Evolutionary conservation across 2,329 filamentous ascomycete genomes (phyloP).

Genomic region (Diplodia mutila): DNA sequence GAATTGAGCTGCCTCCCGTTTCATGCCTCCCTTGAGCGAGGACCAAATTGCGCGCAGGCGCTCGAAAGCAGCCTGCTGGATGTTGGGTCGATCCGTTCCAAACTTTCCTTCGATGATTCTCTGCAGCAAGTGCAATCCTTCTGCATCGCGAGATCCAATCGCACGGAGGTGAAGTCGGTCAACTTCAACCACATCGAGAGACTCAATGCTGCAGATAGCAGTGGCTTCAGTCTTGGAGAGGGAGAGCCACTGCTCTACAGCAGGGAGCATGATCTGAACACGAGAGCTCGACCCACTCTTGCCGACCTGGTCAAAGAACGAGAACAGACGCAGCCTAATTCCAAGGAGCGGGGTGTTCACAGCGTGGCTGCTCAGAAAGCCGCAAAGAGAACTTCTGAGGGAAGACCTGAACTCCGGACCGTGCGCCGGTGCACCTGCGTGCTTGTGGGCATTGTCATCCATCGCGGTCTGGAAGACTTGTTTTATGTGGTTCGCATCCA

Average conservation of each 20-base stretch:
- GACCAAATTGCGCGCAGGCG: slow-evolving; percentile 75
- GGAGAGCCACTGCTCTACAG: slow-evolving; percentile 70
- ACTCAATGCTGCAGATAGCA: slow-evolving; percentile 54
- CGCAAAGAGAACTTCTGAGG: slow-evolving; percentile 66
- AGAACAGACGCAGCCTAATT: slow-evolving; percentile 74
- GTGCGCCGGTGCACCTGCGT: slow-evolving; percentile 29
- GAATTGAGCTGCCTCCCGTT: slow-evolving; percentile 62
- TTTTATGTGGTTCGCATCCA: slow-evolving; percentile 74
- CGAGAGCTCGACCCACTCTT: slow-evolving; percentile 75
- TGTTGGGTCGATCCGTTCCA: slow-evolving; percentile 52
- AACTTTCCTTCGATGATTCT: slow-evolving; percentile 53
- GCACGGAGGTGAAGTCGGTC: slow-evolving; percentile 58
- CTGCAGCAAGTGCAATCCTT: slow-evolving; percentile 60
- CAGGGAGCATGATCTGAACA: slow-evolving; percentile 74
- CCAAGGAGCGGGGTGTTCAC: slow-evolving; percentile 68
- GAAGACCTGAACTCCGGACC: slow-evolving; percentile 62
- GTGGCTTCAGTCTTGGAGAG: slow-evolving; percentile 57
- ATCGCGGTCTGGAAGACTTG: slow-evolving; percentile 65
- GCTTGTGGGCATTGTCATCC: slow-evolving; percentile 52
- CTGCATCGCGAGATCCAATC: slow-evolving; percentile 60
- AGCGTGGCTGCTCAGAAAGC: slow-evolving; percentile 74
- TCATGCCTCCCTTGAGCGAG: slow-evolving; percentile 67
- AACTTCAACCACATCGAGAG: slow-evolving; percentile 52
- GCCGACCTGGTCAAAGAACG: slow-evolving; percentile 69
- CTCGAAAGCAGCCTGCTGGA: slow-evolving; percentile 68